Evolutionary conservation across 257 asterid species (phyloP).

Genomic region (Solanum gracilifrons): DNA sequence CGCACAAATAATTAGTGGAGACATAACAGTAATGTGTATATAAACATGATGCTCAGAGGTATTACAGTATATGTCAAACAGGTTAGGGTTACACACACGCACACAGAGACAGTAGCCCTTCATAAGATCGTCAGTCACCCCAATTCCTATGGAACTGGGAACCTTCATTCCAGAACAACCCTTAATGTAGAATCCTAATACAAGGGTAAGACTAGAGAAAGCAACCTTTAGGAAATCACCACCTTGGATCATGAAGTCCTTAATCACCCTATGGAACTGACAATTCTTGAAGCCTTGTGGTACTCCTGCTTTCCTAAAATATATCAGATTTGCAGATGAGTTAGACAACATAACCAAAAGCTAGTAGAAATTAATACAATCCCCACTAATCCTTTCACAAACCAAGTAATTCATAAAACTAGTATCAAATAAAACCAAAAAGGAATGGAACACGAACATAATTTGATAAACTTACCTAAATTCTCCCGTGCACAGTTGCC

Average conservation of each 20-base stretch:
- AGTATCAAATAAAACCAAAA: background rate
- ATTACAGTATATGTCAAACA: background rate
- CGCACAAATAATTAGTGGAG: background rate
- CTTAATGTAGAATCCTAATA: background rate
- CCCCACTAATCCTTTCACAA: background rate
- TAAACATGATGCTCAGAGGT: background rate
- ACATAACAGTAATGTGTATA: background rate
- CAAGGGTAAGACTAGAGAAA: background rate
- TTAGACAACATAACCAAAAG: background rate
- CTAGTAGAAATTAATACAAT: background rate
- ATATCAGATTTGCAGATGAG: conserved; percentile 10
- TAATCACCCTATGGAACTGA: conserved; percentile 91
- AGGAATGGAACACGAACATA: background rate
- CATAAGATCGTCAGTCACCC: background rate
- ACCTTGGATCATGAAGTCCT: conserved; percentile 94
- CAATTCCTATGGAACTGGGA: background rate
- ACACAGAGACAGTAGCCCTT: background rate
- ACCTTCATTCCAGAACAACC: background rate
- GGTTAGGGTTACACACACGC: background rate
- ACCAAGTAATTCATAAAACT: background rate
- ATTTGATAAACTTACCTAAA: conserved; percentile 39
- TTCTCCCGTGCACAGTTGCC: conserved; percentile 94
- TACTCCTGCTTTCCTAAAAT: conserved; percentile 71
- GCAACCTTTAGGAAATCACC: conserved; percentile 93
- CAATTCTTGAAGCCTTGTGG: conserved; percentile 86